Evolutionary conservation across 495 filamentous ascomycete genomes (phyloP).

Genomic region (Trichoderma erinaceum): DNA sequence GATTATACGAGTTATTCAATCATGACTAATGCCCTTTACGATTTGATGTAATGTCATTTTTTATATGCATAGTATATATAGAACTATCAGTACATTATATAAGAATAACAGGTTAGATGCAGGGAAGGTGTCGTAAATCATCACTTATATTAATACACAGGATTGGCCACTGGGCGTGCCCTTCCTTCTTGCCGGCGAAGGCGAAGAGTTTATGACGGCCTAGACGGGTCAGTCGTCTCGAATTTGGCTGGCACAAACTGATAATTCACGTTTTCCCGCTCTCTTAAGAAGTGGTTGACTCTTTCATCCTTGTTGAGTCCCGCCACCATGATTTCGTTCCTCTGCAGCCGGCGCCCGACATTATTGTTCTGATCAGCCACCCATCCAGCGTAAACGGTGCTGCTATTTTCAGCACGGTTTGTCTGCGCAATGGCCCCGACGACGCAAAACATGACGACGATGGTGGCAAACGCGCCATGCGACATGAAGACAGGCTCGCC

Average conservation of each 20-base stretch:
- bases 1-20: background rate
- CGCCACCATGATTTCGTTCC: constrained; percentile 46
- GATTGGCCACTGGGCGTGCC: background rate
- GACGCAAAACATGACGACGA: constrained; percentile 60
- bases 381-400: constrained; percentile 52
- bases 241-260: constrained; percentile 13
- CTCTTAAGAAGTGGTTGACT: constrained; percentile 65
- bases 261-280: constrained; percentile 44
- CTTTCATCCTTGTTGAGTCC: constrained; percentile 53
- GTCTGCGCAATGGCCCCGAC: constrained; percentile 63
- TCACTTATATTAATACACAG: background rate
- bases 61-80: background rate
- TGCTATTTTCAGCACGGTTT: constrained; percentile 54
- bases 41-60: background rate
- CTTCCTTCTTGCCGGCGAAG: background rate
- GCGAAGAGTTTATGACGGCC: background rate
- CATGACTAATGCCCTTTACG: background rate
- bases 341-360: constrained; percentile 54
- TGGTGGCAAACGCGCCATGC: constrained; percentile 64
- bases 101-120: background rate
- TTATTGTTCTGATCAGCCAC: constrained; percentile 55
- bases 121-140: background rate
- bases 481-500: constrained; percentile 62
- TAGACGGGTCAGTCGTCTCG: background rate
- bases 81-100: background rate